phyloP scores from a whole-genome alignment of 1,284 basidiomycete species.

The Ustilago esculenta region DNA sequence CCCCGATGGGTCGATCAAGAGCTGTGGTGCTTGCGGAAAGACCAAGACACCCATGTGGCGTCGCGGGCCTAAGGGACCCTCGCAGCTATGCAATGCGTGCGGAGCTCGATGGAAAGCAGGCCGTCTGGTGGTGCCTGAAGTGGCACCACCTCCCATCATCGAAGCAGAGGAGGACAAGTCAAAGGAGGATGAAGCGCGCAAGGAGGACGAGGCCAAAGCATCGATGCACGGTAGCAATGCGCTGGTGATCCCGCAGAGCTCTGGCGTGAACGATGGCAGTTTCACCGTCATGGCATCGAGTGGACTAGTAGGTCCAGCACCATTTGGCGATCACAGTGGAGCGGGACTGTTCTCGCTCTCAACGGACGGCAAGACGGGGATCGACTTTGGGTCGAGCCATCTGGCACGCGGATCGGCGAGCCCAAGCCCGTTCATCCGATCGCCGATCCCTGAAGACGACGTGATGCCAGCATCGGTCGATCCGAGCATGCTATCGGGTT shows the following conservation, averaged over 20 bases:
- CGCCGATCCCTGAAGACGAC: slow-evolving; percentile 38
- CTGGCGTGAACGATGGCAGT: slow-evolving; percentile 26
- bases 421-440: slow-evolving; percentile 48
- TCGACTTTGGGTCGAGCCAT: slow-evolving; percentile 29
- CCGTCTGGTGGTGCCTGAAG: slow-evolving; percentile 60
- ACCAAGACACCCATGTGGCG: slow-evolving; percentile 66
- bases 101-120: slow-evolving; percentile 65
- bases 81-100: slow-evolving; percentile 64
- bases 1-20: slow-evolving; percentile 63
- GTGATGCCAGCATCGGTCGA: slow-evolving; percentile 50
- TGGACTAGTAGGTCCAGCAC: slow-evolving; percentile 22
- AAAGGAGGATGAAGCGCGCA: slow-evolving; percentile 37
- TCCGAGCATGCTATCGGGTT: slow-evolving; percentile 47
- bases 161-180: slow-evolving; percentile 45
- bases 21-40: slow-evolving; percentile 63
- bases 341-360: slow-evolving; percentile 19
- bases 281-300: slow-evolving; percentile 30
- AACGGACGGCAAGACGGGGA: slow-evolving; percentile 24
- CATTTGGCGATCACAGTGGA: slow-evolving; percentile 21
- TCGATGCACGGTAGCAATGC: slow-evolving; percentile 50
- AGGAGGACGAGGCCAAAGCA: slow-evolving; percentile 38
- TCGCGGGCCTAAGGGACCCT: slow-evolving; percentile 60
- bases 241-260: slow-evolving; percentile 45
- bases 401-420: slow-evolving; percentile 37
- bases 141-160: slow-evolving; percentile 57